phyloP scores from a whole-genome alignment of 1,284 basidiomycete species.

The Ganoderma resinaceum region DNA sequence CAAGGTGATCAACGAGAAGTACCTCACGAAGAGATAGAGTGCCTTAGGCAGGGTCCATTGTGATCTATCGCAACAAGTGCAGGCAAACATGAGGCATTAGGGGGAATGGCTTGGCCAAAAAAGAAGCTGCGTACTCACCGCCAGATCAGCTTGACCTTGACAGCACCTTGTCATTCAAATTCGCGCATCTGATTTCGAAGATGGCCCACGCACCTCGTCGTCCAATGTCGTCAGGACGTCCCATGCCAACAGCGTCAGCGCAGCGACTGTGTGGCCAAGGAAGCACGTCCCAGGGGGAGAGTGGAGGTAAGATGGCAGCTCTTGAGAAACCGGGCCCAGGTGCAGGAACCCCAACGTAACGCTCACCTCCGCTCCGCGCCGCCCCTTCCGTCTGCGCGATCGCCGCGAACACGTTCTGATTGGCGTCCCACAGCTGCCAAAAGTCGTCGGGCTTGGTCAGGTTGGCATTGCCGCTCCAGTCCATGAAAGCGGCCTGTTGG shows the following conservation, averaged over 20 bases:
- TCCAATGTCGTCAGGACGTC: conserved; percentile 50
- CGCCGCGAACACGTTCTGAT: conserved; percentile 19
- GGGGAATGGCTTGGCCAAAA: not conserved
- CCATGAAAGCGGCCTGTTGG: conserved; percentile 11
- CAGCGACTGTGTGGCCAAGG: conserved; percentile 40
- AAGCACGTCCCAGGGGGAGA: not conserved
- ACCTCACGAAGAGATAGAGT: conserved; percentile 38
- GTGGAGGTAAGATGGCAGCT: conserved; percentile 5
- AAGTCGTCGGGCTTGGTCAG: conserved; percentile 10
- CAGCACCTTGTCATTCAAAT: conserved; percentile 4
- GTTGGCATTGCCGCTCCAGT: conserved; percentile 13
- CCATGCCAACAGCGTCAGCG: conserved; percentile 49
- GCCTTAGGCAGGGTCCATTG: conserved; percentile 36
- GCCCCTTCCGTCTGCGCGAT: conserved; percentile 23
- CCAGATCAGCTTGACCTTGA: conserved; percentile 32
- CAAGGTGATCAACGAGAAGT: conserved; percentile 36
- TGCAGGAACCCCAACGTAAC: not conserved
- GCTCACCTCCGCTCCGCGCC: conserved; percentile 26
- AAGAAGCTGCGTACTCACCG: conserved; percentile 26
- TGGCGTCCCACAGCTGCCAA: conserved; percentile 8
- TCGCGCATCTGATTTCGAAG: conserved; percentile 5
- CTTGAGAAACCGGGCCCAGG: not conserved
- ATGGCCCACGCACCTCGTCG: conserved; percentile 42
- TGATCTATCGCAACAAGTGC: conserved; percentile 26
- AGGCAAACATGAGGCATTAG: not conserved